Percentiles rank a stretch among this genome's conserved stretches.
phyloP scores from a whole-genome alignment of 768 basidiomycete species.

The Xerocomellus amylosporus region DNA sequence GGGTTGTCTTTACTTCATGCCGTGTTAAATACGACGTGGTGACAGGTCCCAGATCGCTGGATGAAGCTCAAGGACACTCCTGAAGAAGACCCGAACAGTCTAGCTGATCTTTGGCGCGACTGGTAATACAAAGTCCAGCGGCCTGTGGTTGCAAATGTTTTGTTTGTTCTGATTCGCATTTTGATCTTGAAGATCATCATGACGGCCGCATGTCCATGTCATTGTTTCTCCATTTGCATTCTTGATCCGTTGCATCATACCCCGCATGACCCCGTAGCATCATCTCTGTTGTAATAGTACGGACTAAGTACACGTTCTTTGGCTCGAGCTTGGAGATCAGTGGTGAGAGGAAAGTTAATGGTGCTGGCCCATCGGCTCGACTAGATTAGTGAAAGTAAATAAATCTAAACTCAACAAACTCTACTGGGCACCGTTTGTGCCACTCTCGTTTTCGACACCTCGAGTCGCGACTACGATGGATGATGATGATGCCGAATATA shows the following conservation, averaged over 20 bases:
- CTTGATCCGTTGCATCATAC: conserved; percentile 17
- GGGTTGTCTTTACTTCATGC: neutral
- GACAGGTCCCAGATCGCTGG: conserved; percentile 84
- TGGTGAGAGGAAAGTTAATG: too few relatives aligned
- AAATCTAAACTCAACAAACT: too few relatives aligned
- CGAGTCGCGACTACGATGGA: conserved; percentile 53
- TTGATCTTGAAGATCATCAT: neutral
- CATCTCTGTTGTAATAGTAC: conserved; percentile 26
- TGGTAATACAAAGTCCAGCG: conserved; percentile 38
- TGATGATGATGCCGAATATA: conserved; percentile 92
- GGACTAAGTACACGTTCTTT: too few relatives aligned
- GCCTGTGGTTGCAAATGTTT: neutral
- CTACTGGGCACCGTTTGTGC: neutral
- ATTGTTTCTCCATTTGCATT: conserved; percentile 4
- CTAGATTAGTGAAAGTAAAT: too few relatives aligned
- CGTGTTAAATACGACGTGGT: conserved; percentile 1
- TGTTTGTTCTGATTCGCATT: conserved; percentile 2
- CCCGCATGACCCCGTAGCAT: conserved; percentile 27
- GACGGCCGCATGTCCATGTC: neutral
- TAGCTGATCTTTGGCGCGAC: conserved; percentile 62
- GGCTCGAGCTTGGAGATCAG: too few relatives aligned
- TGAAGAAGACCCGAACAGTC: conserved; percentile 64
- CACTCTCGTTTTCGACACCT: conserved; percentile 7
- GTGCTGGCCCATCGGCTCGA: too few relatives aligned
- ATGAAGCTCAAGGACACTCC: conserved; percentile 81